Evolutionary conservation across 768 basidiomycete species (phyloP).

Genomic region (Tylopilus balloui): DNA sequence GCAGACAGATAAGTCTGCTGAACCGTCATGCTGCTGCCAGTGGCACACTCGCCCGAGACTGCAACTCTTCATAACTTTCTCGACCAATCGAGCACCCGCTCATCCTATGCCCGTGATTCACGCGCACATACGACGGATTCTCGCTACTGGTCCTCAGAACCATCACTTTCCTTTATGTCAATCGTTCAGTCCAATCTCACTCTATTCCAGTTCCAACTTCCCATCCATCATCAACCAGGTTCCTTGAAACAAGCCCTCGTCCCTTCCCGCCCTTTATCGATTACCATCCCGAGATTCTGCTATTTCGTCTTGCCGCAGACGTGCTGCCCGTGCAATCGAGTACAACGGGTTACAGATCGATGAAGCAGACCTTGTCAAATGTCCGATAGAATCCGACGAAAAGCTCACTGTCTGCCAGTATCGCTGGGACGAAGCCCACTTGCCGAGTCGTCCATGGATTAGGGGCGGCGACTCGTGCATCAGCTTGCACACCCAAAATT

Average conservation of each 20-base stretch:
- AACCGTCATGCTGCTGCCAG: too few species aligned
- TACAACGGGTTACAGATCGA: slow-evolving; percentile 6
- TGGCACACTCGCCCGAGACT: too few species aligned
- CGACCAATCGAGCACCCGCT: neutral
- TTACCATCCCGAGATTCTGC: neutral
- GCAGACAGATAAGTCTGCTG: too few species aligned
- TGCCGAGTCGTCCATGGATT: too few species aligned
- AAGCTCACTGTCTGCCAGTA: slow-evolving; percentile 2
- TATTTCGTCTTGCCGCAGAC: neutral
- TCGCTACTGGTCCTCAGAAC: neutral
- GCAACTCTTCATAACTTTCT: neutral
- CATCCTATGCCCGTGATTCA: neutral
- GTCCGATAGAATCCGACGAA: neutral
- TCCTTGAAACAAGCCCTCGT: neutral
- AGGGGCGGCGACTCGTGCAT: too few species aligned
- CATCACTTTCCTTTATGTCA: neutral
- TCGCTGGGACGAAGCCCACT: too few species aligned
- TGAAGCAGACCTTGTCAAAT: slow-evolving; percentile 8
- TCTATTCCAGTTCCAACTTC: neutral
- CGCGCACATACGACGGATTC: too few species aligned
- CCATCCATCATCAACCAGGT: neutral
- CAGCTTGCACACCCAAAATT: too few species aligned
- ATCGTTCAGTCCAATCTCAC: neutral
- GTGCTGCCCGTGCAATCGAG: slow-evolving; percentile 1
- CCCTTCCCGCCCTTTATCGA: neutral